These are phyloP conservation scores for Auricularia heimuer DNA, from an alignment of 768 basidiomycete genomes.

Conservation along the genomic window DNA sequence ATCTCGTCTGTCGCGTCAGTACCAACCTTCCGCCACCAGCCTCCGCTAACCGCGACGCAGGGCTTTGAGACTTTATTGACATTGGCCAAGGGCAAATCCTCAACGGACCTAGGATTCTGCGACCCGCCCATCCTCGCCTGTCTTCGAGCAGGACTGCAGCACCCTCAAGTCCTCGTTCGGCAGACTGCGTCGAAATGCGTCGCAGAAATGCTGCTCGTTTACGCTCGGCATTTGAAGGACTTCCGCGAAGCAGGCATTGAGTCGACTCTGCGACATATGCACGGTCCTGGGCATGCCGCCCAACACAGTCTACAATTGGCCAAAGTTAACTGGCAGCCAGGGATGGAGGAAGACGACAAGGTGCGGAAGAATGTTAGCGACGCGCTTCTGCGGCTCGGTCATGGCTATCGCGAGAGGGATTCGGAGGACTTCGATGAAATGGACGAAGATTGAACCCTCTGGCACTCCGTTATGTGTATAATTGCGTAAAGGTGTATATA, in stretches of 20 bases:
- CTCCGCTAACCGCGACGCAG: slow-evolving; percentile 17
- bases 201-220: slow-evolving; percentile 40
- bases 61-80: slow-evolving; percentile 59
- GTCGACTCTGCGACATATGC: slow-evolving; percentile 31
- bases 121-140: slow-evolving; percentile 42
- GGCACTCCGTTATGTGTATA: not conserved
- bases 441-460: not conserved
- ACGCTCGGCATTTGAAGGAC: slow-evolving; percentile 27
- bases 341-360: slow-evolving; percentile 50
- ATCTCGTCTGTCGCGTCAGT: slow-evolving; percentile 43
- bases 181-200: slow-evolving; percentile 53
- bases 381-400: slow-evolving; percentile 32
- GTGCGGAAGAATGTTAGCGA: slow-evolving; percentile 45
- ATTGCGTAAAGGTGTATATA: no score
- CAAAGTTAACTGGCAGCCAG: slow-evolving; percentile 27
- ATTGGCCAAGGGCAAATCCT: slow-evolving; percentile 48
- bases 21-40: not conserved
- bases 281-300: slow-evolving; percentile 22
- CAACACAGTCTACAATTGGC: slow-evolving; percentile 10
- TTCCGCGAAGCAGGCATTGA: slow-evolving; percentile 38
- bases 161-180: slow-evolving; percentile 47
- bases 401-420: not conserved
- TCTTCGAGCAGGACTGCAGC: slow-evolving; percentile 49
- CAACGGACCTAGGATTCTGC: slow-evolving; percentile 39
- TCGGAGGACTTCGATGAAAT: not conserved